These are phyloP conservation scores for Diplocarpon rosae DNA, from an alignment of 2,329 filamentous ascomycete species.

Conservation along the genomic window DNA sequence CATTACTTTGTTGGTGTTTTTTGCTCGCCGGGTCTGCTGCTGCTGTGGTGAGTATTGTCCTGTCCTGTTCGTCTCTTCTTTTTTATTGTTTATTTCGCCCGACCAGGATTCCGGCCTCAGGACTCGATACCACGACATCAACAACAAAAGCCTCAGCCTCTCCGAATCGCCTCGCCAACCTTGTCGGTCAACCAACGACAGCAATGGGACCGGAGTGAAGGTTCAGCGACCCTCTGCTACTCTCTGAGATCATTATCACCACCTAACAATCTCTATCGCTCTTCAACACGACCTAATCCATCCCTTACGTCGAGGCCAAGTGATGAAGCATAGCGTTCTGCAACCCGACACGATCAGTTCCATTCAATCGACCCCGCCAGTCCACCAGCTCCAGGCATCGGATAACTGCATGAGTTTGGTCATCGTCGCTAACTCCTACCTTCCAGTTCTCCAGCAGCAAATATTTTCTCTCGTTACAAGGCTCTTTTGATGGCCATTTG, in stretches of 20 bases:
- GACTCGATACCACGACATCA: background rate
- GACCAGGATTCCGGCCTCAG: background rate
- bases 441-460: constrained; percentile 16
- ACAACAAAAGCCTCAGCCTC: constrained; percentile 11
- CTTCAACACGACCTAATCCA: background rate
- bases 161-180: constrained; percentile 2
- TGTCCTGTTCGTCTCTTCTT: background rate
- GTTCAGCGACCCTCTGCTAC: background rate
- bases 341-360: constrained; percentile 11
- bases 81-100: background rate
- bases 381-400: constrained; percentile 15
- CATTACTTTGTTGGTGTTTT: too few relatives aligned
- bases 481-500: constrained; percentile 9
- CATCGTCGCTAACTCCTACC: constrained; percentile 19
- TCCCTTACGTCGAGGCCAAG: too few relatives aligned
- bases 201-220: background rate
- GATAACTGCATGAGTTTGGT: constrained; percentile 19
- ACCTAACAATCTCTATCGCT: background rate
- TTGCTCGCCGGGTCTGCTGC: constrained; percentile 1
- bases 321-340: constrained; percentile 10
- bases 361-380: constrained; percentile 10
- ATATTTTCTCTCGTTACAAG: constrained; percentile 20
- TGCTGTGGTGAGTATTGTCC: constrained; percentile 8
- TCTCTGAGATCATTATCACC: constrained; percentile 1
- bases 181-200: background rate